Base-by-base conservation (phyloP, 345 rosid genomes). In the Eucalyptus tenuipes region DNA sequence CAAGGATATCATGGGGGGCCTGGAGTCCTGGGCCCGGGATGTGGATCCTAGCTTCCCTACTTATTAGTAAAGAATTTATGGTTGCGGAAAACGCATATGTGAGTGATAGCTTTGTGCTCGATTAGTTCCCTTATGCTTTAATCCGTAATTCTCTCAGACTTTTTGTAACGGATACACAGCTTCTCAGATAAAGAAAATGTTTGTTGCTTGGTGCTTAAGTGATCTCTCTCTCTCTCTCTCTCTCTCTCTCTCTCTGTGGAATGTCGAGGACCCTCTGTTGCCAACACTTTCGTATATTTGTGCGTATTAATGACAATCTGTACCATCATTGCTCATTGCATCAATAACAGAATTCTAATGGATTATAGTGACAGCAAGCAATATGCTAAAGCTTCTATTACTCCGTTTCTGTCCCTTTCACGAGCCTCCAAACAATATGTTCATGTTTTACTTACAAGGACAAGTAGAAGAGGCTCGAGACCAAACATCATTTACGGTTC, bases 31-130 rank as follows among this genome's bases (percentile, higher is more conserved):
- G 99, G 93, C 95, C 42, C 91, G 85, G 22, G 94, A 95, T 14
- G 98, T 98, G 44, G 97, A 97, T 91, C 97, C 99, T 59, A 93
- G 85, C 45, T 94, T 98, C 87, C 99, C 98, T 49, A 92, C 93
- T 37, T 97, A 97, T 89, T 96, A 94, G 91, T 12, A 44, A 27
- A 87, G 44, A 31, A 29, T 44, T 16, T 7, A 31, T 49, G 53
- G 27, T 49, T 29, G 87, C 7, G 27, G 45, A 24, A 86, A 49
- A 37, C 44, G 22, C 37, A 49, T 48, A 31, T 37, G 29, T 20
- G 44, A 49, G 27, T 10, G 37, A 18, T 31, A 85, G 87, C 87
- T 49, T 48, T 85, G 44, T 49, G 22, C 44, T 49, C 29, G 40
- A 37, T 75, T 40, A 37, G 47, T 40, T 40, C 45, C 47, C 24